Conservation (phyloP, 2,329 filamentous ascomycete species). For the Fusarium citri region DNA sequence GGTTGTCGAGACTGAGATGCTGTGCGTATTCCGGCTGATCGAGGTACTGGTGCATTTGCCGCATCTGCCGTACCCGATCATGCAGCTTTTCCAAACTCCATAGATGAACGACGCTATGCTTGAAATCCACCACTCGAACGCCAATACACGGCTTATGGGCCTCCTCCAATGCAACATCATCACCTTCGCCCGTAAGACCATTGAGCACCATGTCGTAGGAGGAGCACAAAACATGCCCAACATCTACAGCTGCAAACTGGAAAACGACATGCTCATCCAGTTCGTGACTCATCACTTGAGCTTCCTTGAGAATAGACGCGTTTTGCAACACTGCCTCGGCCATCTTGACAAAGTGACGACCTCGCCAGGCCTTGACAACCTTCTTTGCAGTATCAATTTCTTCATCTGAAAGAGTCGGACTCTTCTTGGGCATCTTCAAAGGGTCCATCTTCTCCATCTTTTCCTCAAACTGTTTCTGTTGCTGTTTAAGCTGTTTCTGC, state of each 20-base stretch:
- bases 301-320: slow-evolving; percentile 89
- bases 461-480: slow-evolving; percentile 85
- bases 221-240: slow-evolving; percentile 88
- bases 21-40: slow-evolving; percentile 95
- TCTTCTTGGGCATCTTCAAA: slow-evolving; percentile 69
- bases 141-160: slow-evolving; percentile 90
- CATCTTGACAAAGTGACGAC: slow-evolving; percentile 91
- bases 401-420: slow-evolving; percentile 73
- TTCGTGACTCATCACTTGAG: slow-evolving; percentile 97
- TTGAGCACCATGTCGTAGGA: slow-evolving; percentile 98
- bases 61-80: slow-evolving; percentile 88
- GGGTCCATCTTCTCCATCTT: slow-evolving; percentile 82
- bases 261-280: slow-evolving; percentile 94
- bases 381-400: slow-evolving; percentile 78
- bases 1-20: slow-evolving; percentile 92
- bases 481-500: slow-evolving; percentile 84
- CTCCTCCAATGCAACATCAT: slow-evolving; percentile 82
- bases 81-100: slow-evolving; percentile 96
- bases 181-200: slow-evolving; percentile 85
- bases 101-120: slow-evolving; percentile 84
- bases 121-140: slow-evolving; percentile 91
- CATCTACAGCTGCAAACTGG: slow-evolving; percentile 91
- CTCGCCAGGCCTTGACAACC: slow-evolving; percentile 80
- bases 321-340: slow-evolving; percentile 91
- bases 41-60: slow-evolving; percentile 96